Evolutionary conservation across 2,329 filamentous ascomycete species (phyloP).

Genomic region (Fusarium acutatum): DNA sequence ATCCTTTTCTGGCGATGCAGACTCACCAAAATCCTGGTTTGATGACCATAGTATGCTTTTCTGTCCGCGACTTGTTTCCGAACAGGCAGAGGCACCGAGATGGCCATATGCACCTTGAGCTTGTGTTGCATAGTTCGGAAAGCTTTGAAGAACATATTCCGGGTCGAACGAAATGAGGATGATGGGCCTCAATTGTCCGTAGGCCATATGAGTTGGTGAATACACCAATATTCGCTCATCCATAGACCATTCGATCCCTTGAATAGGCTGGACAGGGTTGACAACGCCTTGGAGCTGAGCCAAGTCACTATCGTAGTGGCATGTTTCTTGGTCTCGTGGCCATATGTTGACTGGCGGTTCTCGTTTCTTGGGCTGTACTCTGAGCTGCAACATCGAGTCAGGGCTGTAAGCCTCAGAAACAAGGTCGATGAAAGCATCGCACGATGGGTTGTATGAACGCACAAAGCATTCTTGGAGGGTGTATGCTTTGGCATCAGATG

Average conservation of each 20-base stretch:
- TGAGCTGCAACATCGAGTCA: constrained; percentile 55
- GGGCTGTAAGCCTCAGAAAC: constrained; percentile 47
- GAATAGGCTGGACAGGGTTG: constrained; percentile 46
- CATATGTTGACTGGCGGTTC: constrained; percentile 27
- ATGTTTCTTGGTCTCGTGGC: constrained; percentile 28
- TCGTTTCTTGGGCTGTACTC: constrained; percentile 33
- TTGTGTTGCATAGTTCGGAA: constrained; percentile 14
- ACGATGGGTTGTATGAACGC: constrained; percentile 62
- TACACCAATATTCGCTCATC: constrained; percentile 61
- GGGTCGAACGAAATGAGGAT: constrained; percentile 46
- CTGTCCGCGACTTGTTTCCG: background rate
- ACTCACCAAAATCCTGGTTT: background rate
- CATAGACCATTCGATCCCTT: constrained; percentile 51
- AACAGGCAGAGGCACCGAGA: background rate
- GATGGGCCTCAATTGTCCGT: constrained; percentile 28
- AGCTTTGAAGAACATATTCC: constrained; percentile 32
- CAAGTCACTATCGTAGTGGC: background rate
- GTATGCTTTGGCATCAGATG: constrained; percentile 51
- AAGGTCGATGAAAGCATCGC: constrained; percentile 66
- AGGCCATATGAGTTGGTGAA: constrained; percentile 33
- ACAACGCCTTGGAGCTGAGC: constrained; percentile 48
- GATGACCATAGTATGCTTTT: background rate
- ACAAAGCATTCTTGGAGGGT: constrained; percentile 63
- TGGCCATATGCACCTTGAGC: background rate
- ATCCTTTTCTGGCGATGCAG: background rate